These are phyloP conservation scores for Sideroxylon spinosum DNA, from an alignment of 179 eudicot genomes.

Conservation along the genomic window DNA sequence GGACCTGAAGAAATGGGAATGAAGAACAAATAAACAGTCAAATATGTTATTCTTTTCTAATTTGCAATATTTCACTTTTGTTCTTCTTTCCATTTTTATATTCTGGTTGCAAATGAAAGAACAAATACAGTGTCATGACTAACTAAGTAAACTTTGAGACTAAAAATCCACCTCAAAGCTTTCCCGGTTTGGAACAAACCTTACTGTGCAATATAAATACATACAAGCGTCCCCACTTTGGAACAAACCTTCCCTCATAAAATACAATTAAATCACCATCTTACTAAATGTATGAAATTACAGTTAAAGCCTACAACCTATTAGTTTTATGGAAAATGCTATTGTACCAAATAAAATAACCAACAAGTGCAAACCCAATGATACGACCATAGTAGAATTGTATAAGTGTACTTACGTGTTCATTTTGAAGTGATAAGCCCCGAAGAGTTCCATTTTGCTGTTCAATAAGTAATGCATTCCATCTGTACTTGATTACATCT, in stretches of 20 bases:
- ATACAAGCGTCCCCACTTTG: too few relatives aligned
- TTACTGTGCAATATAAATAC: not conserved
- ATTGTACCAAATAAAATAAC: too few relatives aligned
- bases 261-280: constrained; percentile 12
- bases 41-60: not conserved
- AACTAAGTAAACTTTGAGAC: not conserved
- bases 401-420: too few relatives aligned
- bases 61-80: not conserved
- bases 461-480: too few relatives aligned
- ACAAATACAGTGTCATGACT: not conserved
- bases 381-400: too few relatives aligned
- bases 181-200: not conserved
- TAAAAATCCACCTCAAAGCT: not conserved
- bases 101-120: not conserved
- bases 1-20: not conserved
- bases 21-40: not conserved
- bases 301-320: not conserved
- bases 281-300: not conserved
- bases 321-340: not conserved
- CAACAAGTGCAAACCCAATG: too few relatives aligned
- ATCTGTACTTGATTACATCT: too few relatives aligned
- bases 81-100: not conserved
- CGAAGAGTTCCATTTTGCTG: too few relatives aligned
- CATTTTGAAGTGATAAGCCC: too few relatives aligned
- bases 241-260: too few relatives aligned